Base-by-base conservation (phyloP, 2,329 filamentous ascomycete genomes). In the Fusarium transvaalense region DNA sequence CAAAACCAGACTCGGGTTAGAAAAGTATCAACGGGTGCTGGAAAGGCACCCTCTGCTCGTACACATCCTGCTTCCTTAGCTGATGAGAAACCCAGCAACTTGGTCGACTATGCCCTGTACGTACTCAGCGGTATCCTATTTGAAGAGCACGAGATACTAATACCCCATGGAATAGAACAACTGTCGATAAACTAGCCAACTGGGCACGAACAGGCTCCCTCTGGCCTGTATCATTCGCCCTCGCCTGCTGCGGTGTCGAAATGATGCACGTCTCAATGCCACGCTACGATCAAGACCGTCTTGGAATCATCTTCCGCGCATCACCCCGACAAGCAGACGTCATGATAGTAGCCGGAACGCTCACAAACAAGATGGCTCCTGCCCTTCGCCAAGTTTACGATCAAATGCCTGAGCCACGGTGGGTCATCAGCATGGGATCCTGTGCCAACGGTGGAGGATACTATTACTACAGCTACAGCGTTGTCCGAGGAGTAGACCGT, bases 361-460 rank as follows among this genome's bases (percentile, higher is more conserved):
- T 91, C 25, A 89, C 86, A 17, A 91, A 91, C 77, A 91, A 91
- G 76, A 91, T 91, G 88, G 87, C 86, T 0, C 85, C 88, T 0
- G 89, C 89, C 5, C 76, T 91, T 58, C 81, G 89, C 68, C 86
- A 88, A 72, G 83, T 89, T 37, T 91, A 91, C 74, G 89, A 91
- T 67, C 89, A 90, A 76, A 90, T 90, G 88, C 88, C 88, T 0
- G 88, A 90, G 25, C 88, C 88, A 0, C 79, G 83, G 64, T 90
- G 87, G 87, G 79, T 84, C 23, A 87, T 91, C 69, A 89, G 86
- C 71, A 91, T 91, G 89, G 89, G 89, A 9, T 89, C 85, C 57
- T 92, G 90, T 75, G 89, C 90, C 27, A 92, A 92, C 74, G 89
- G 90, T 23, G 90, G 90, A 58, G 90, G 90, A 15, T 92, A 92